Conservation (phyloP, 768 basidiomycete species). For the Neoboletus brunneissimus region DNA sequence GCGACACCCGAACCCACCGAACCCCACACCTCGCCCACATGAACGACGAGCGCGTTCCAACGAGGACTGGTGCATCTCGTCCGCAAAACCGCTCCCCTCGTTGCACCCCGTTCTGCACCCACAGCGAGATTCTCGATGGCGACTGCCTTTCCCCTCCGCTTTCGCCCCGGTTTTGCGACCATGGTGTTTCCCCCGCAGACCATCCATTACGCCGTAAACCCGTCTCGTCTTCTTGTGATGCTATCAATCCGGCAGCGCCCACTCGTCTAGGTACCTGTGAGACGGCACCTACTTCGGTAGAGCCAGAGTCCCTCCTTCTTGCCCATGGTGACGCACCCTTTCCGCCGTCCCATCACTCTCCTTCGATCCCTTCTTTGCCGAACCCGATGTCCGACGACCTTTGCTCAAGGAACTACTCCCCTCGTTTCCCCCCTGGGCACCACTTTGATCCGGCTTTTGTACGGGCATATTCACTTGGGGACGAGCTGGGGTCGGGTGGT, state of each 20-base stretch:
- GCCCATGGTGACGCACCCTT: conserved; percentile 8
- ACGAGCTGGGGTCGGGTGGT: conserved; percentile 86
- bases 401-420: conserved; percentile 35
- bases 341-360: conserved; percentile 4
- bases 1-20: conserved; percentile 1
- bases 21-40: background rate
- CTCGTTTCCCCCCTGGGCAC: conserved; percentile 61
- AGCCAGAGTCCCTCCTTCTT: conserved; percentile 25
- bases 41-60: background rate
- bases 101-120: background rate
- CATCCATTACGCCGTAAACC: background rate
- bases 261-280: background rate
- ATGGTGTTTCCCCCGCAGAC: background rate
- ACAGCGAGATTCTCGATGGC: background rate
- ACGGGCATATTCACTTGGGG: conserved; percentile 56
- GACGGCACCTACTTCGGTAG: background rate
- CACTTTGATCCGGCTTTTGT: conserved; percentile 59
- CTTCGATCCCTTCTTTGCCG: background rate
- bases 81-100: background rate
- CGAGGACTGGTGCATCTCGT: background rate
- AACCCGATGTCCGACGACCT: conserved; percentile 10
- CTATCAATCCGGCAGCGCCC: background rate
- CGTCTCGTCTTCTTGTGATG: background rate
- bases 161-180: background rate
- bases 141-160: background rate